Percentiles rank a stretch among this genome's conserved stretches.
Evolutionary conservation across 352 stramenopile species (phyloP).

Genomic region (Pythium aphanidermatum): DNA sequence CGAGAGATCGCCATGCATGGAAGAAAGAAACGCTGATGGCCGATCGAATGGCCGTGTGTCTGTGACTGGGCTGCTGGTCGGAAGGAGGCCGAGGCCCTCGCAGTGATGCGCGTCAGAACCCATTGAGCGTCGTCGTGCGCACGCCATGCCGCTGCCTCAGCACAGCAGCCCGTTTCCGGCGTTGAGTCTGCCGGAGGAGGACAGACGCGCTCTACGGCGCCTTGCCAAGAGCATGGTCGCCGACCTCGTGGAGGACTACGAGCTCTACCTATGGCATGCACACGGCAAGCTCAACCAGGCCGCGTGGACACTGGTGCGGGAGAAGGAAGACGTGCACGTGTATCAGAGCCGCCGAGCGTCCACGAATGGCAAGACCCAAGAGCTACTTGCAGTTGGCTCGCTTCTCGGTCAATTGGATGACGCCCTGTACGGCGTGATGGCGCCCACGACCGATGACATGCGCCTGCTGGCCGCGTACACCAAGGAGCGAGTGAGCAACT

Average conservation of each 20-base stretch:
- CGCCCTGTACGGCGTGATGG: conserved; percentile 48
- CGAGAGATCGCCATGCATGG: no score
- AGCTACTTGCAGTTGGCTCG: conserved; percentile 25
- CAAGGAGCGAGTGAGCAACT: conserved; percentile 34
- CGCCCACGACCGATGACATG: conserved; percentile 32
- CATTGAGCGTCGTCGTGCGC: no score
- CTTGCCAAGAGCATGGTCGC: conserved; percentile 39
- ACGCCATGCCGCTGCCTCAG: conserved; percentile 14
- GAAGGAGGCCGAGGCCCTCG: no score
- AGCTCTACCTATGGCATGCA: conserved; percentile 37
- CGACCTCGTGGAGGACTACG: conserved; percentile 45
- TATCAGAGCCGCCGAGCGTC: conserved; percentile 32
- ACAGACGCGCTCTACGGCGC: conserved; percentile 32
- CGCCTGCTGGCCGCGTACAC: conserved; percentile 43
- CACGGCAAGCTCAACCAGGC: conserved; percentile 32
- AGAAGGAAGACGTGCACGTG: conserved; percentile 38
- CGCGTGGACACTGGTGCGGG: conserved; percentile 46
- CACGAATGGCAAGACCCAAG: background rate
- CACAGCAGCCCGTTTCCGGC: conserved; percentile 46
- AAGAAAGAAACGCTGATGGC: no score
- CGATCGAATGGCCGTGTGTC: no score
- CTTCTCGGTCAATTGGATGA: conserved; percentile 50
- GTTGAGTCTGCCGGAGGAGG: conserved; percentile 29
- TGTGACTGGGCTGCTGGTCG: no score
- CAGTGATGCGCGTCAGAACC: no score